Conservation (phyloP, 2,329 filamentous ascomycete species). For the Rutstroemia sydowiana region DNA sequence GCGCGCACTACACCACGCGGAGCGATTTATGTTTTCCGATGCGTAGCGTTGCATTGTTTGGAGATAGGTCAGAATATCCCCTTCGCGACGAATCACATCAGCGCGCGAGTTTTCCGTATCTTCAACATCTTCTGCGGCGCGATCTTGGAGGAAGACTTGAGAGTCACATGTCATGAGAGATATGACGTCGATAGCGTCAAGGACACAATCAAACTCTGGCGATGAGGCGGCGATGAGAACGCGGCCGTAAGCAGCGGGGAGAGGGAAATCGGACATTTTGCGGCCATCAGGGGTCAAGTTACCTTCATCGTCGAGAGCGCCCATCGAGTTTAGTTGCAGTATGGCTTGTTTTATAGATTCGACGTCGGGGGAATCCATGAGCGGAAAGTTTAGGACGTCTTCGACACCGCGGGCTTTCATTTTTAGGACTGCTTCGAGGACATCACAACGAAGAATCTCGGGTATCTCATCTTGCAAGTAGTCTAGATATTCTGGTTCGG, state of each 20-base stretch:
- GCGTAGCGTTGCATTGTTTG: conserved; percentile 56
- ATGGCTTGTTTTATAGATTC: conserved; percentile 78
- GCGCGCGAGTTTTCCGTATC: conserved; percentile 46
- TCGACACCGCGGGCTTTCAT: conserved; percentile 89
- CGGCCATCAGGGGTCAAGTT: conserved; percentile 65
- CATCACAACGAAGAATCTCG: conserved; percentile 85
- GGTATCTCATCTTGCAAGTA: conserved; percentile 71
- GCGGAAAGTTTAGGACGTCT: conserved; percentile 74
- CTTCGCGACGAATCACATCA: conserved; percentile 53
- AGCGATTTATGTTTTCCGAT: conserved; percentile 44
- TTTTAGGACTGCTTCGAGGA: conserved; percentile 76
- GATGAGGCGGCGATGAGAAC: conserved; percentile 74
- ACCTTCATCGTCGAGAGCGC: conserved; percentile 65
- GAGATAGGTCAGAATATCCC: conserved; percentile 57
- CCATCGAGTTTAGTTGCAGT: conserved; percentile 70
- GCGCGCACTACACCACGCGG: conserved; percentile 50
- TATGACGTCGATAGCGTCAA: conserved; percentile 81
- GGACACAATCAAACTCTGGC: conserved; percentile 62
- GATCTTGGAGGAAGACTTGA: conserved; percentile 54
- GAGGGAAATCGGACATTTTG: conserved; percentile 74
- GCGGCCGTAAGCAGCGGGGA: conserved; percentile 72
- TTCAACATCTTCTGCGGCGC: conserved; percentile 49
- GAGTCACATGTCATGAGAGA: conserved; percentile 56
- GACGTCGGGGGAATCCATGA: conserved; percentile 72
- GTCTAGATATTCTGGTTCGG: conserved; percentile 63